A percentile compares a stretch with the other conserved stretches of the same genome.
Conservation (phyloP, 805 yeast species). For the Cyberlindnera lachancei region DNA sequence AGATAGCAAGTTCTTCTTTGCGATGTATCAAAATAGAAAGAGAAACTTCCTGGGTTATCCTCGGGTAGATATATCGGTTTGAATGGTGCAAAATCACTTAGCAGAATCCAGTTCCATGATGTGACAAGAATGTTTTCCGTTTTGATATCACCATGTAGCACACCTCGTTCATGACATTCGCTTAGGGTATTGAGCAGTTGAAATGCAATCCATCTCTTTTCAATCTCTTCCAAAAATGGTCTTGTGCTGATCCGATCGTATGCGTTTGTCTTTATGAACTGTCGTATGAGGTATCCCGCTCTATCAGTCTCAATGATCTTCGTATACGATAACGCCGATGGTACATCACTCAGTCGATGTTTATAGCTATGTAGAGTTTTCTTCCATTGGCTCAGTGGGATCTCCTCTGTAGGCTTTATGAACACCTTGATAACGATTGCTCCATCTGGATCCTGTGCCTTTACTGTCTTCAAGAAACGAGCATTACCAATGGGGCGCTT, state of each 20-base stretch:
- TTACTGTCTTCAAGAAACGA: slow-evolving; percentile 78
- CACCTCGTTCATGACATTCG: slow-evolving; percentile 51
- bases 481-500: slow-evolving; percentile 70
- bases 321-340: slow-evolving; percentile 64
- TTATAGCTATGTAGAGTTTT: slow-evolving; percentile 27
- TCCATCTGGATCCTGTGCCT: slow-evolving; percentile 69
- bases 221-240: slow-evolving; percentile 77
- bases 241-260: slow-evolving; percentile 82
- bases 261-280: slow-evolving; percentile 68
- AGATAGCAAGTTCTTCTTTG: slow-evolving; percentile 81
- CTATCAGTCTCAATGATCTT: slow-evolving; percentile 80
- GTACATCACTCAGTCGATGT: slow-evolving; percentile 36
- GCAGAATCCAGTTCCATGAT: slow-evolving; percentile 79
- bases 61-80: slow-evolving; percentile 86
- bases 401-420: slow-evolving; percentile 55
- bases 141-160: slow-evolving; percentile 88
- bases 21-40: slow-evolving; percentile 88
- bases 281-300: slow-evolving; percentile 87
- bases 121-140: slow-evolving; percentile 83
- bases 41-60: slow-evolving; percentile 86
- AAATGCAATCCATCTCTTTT: slow-evolving; percentile 76
- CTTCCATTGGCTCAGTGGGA: slow-evolving; percentile 18
- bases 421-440: slow-evolving; percentile 72
- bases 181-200: slow-evolving; percentile 64
- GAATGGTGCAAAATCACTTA: slow-evolving; percentile 77